Conservation (phyloP, 2,329 filamentous ascomycete species). For the Ophiocordyceps camponoti-rufipedis region DNA sequence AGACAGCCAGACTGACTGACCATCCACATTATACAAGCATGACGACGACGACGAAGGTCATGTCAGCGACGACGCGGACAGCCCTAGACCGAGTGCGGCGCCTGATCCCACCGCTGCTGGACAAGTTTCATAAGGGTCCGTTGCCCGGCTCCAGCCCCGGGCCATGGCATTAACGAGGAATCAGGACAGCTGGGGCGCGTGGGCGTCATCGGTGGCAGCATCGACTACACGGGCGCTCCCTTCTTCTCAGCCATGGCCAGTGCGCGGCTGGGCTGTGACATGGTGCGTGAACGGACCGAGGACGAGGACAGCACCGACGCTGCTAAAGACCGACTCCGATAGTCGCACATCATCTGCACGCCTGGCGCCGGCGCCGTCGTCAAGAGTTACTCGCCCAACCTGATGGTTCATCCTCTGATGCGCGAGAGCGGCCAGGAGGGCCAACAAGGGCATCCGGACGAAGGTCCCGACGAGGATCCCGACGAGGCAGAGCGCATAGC, state of each 20-base stretch:
- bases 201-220: slow-evolving; percentile 83
- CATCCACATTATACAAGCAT: background rate
- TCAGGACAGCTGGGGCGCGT: slow-evolving; percentile 80
- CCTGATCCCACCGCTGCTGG: slow-evolving; percentile 87
- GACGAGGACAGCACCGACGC: background rate
- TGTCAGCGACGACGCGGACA: slow-evolving; percentile 55
- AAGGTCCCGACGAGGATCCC: slow-evolving; percentile 21
- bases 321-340: background rate
- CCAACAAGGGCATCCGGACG: background rate
- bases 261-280: slow-evolving; percentile 73
- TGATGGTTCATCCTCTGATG: slow-evolving; percentile 97
- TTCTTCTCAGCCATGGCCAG: slow-evolving; percentile 98
- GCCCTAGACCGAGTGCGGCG: slow-evolving; percentile 67
- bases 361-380: slow-evolving; percentile 74
- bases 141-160: background rate
- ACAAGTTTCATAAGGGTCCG: slow-evolving; percentile 89
- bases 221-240: slow-evolving; percentile 91
- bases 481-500: slow-evolving; percentile 41
- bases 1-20: too few relatives aligned
- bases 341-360: slow-evolving; percentile 94
- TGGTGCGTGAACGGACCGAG: slow-evolving; percentile 35
- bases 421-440: slow-evolving; percentile 38
- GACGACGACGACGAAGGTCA: background rate
- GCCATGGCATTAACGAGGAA: slow-evolving; percentile 1
- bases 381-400: slow-evolving; percentile 92